These are phyloP conservation scores for Knufia fluminis DNA, from an alignment of 2,329 filamentous ascomycete genomes.

Conservation along the genomic window DNA sequence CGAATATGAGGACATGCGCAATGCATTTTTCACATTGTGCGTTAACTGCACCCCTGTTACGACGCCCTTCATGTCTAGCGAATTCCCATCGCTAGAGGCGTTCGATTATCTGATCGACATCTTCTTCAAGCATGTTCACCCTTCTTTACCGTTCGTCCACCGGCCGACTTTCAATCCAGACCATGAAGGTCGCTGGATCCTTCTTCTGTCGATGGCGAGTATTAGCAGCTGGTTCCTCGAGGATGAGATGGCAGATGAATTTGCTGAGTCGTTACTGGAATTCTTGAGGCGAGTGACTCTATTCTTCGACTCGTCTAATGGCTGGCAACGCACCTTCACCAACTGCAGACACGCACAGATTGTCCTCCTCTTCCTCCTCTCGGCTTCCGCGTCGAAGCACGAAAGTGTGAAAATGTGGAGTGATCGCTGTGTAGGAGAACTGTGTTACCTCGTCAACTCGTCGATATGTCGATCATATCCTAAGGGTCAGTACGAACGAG, in stretches of 20 bases:
- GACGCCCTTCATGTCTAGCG: not conserved
- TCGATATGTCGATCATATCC: constrained; percentile 1
- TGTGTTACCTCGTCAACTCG: not conserved
- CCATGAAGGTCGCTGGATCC: constrained; percentile 29
- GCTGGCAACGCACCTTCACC: not conserved
- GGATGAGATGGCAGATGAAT: constrained; percentile 24
- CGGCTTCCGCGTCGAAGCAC: not conserved
- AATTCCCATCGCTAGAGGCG: constrained; percentile 7
- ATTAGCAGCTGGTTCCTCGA: constrained; percentile 32
- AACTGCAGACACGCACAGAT: constrained; percentile 2
- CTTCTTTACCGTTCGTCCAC: constrained; percentile 28
- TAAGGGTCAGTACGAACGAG: not conserved
- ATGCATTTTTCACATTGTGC: not conserved
- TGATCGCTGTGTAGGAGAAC: constrained; percentile 2
- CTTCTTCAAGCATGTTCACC: constrained; percentile 11
- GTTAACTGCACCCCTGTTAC: not conserved
- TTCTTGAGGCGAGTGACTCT: constrained; percentile 31
- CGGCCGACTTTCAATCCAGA: constrained; percentile 29
- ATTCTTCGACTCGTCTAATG: constrained; percentile 25
- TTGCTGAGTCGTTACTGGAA: constrained; percentile 31
- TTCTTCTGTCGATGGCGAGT: constrained; percentile 31
- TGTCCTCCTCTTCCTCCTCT: not conserved
- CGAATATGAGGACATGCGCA: not conserved
- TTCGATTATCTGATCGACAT: constrained; percentile 10
- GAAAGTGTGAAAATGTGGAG: not conserved